Evolutionary conservation across 1,139 yeast genomes (phyloP), one percentile per base, ranked within the genome.

Genomic region (Hemisphaericaspora xylanilytica): DNA sequence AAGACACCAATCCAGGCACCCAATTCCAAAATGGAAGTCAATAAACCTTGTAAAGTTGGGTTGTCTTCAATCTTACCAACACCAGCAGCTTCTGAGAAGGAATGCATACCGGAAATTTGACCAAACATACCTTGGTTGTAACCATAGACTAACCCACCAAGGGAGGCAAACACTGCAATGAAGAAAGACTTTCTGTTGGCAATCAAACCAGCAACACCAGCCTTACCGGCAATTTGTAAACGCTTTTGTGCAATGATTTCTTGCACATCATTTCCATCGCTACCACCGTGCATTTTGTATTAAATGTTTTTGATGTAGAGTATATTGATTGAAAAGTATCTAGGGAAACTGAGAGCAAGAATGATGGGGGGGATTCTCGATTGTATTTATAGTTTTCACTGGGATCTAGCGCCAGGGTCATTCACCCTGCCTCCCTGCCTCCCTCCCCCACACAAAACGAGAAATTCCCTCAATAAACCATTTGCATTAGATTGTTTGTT

Each of bases 41-140:
- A 53, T 52, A 56, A 53, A 6, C 58, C 58, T 44, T 53, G 53
- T 37, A 44, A 53, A 24, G 51, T 50, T 16, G 56, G 47, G 38
- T 53, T 56, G 16, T 39, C 39, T 38, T 50, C 52, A 25, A 52
- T 48, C 35, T 49, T 35, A 24, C 53, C 54, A 35, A 51, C 47
- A 27, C 46, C 42, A 29, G 53, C 53, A 14, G 51, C 52, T 36
- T 26, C 32, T 7, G 40, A 32, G 30, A 56, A 56, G 4, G 48
- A 37, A 22, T 48, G 52, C 50, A 55, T 81, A 21, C 83, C 75
- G 43, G 81, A 78, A 38, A 80, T 62, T 52, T 84, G 81, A 22
- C 84, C 74, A 82, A 81, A 78, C 39, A 84, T 73, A 52, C 92
- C 92, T 59, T 84, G 90, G 54, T 84, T 89, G 53, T 81, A 81